Evolutionary conservation across 768 basidiomycete species (phyloP), one percentile per base, ranked within the genome.

Genomic region (Russula sp.): DNA sequence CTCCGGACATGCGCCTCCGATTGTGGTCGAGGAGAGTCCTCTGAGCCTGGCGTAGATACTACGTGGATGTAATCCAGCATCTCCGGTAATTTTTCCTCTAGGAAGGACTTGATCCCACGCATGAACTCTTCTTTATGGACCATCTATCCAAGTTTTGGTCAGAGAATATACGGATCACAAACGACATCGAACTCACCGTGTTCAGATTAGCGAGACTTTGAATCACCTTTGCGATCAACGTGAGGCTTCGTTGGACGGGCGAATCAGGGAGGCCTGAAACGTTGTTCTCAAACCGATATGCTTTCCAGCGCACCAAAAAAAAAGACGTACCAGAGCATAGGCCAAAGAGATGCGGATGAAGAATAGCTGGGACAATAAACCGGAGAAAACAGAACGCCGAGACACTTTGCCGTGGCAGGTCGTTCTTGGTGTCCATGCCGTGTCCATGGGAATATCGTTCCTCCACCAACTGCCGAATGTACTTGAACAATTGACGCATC

Each of bases 331-430:
- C 91, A 72, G 85, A 84, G 68, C 79, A 86, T 57, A 95, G 78
- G 28, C 89, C 87, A 71, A 91, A 94, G 5, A 92, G 75, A 74
- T 93, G 89, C 1, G 93, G 93, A 72, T 91, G 84, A n/a, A 94
- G 80, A 62, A 95, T 89, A 26, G 90, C 93, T 38, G 93, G 94
- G 28, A 92, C 90, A 65, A 95, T 88, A 74, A 94, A 93, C 48
- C 93, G 84, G 49, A 95, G 80, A 75, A 94, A 95, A 72, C 89
- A 85, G 72, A 95, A 94, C 1, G 93, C 92, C 40, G 89, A 91
- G 49, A 95, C 89, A 69, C 88, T 86, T 72, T 93, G 92, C 81
- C 84, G 86, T 38, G 84, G 89, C 36, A 92, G 75, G 36, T 88
- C 80, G 46, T 74, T 76, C 65, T 80, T 81, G 30, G 77, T 77